Evolutionary conservation across 768 basidiomycete genomes (phyloP), one percentile per base, ranked within the genome.

Genomic region (Lactifluus pinguis): DNA sequence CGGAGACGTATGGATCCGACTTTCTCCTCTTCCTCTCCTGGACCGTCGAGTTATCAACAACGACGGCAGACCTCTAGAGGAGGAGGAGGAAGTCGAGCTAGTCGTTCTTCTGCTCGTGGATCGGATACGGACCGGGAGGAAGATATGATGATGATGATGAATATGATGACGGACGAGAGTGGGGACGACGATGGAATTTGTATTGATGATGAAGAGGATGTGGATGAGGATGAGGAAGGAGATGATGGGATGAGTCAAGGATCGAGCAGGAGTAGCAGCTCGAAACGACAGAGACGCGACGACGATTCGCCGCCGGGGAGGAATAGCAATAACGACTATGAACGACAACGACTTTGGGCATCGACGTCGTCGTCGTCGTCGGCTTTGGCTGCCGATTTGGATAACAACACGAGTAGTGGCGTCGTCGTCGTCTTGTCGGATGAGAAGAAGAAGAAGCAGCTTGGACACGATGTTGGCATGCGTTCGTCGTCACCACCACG

Each of bases 261-360:
- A 53, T 66, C 61, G 62, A 55, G 61, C 65, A 55, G 60, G 61
- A 57, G 61, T 64, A 57, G 60, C 66, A 61, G 57, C 51, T 66
- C 63, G 9, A 68, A 67, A 49, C 61, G 61, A 32, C 71, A 71
- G 61, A 69, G 72, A 7, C 61, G 68, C 8, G 68, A 69, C 8
- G 68, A 69, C 2, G 25, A 25, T 25, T 25, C 25, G 25, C 55
- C n/a, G n/a, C 48, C 67, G 51, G 68, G n/a, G n/a, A n/a, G n/a
- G 49, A 25, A 25, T 2, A 25, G 2, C 25, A 2, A 25, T 25
- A 25, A 25, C 25, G 25, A 25, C 25, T 1, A 25, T 25, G 25
- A 25, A 25, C 25, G 25, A 25, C 25, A 25, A 25, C 25, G 25
- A 25, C 25, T 25, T 25, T 25, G 25, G 25, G 25, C 25, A 25